Conservation (phyloP, 768 basidiomycete species). For the Lactifluus subvellereus region DNA sequence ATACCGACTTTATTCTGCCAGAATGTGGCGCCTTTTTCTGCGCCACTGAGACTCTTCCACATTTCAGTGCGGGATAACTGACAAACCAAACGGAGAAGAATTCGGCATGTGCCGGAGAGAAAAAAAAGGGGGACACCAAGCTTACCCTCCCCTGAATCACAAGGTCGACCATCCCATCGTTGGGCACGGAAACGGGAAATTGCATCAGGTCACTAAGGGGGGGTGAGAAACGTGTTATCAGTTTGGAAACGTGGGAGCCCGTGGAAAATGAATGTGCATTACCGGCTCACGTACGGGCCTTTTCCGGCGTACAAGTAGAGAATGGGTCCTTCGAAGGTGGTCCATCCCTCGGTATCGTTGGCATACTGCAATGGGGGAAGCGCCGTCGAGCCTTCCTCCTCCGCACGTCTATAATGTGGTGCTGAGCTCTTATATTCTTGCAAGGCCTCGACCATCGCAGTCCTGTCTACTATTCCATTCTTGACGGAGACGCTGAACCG, state of each 20-base stretch:
- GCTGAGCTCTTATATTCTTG: constrained; percentile 32
- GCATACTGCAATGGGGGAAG: constrained; percentile 46
- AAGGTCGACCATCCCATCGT: constrained; percentile 75
- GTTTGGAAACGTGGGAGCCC: constrained; percentile 1
- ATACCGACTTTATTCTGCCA: constrained; percentile 55
- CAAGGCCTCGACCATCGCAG: constrained; percentile 55
- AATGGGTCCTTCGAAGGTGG: constrained; percentile 59
- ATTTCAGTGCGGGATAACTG: constrained; percentile 49
- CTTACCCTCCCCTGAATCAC: constrained; percentile 58
- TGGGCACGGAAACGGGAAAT: constrained; percentile 74
- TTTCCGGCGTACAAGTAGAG: constrained; percentile 72
- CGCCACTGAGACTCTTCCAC: constrained; percentile 51
- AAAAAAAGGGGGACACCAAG: constrained; percentile 7
- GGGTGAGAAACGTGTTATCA: constrained; percentile 3
- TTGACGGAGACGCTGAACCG: constrained; percentile 68
- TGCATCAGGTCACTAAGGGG: constrained; percentile 62
- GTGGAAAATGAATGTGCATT: constrained; percentile 15
- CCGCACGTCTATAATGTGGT: constrained; percentile 6
- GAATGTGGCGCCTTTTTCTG: constrained; percentile 52
- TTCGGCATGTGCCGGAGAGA: constrained; percentile 2
- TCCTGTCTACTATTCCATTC: constrained; percentile 63
- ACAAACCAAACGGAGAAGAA: neutral
- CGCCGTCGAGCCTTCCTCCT: constrained; percentile 19
- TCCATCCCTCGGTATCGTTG: constrained; percentile 58
- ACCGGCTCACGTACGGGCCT: constrained; percentile 70